Percentiles rank a stretch among this genome's conserved stretches.
Conservation (phyloP, 352 stramenopile genomes). For the Pythium apleroticum region DNA sequence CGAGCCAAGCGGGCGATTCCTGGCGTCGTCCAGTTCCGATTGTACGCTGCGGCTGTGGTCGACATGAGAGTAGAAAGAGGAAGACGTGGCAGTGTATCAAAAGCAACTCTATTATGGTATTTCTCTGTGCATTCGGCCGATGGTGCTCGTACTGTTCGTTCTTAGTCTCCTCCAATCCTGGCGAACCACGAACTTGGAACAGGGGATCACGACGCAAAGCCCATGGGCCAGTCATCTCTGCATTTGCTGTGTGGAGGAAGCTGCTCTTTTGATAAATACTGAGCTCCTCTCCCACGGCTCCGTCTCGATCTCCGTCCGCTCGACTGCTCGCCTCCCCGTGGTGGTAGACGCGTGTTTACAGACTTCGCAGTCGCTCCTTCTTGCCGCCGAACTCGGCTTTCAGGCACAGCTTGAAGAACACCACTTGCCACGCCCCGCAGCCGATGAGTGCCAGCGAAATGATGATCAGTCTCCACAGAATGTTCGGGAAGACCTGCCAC, state of each 20-base stretch:
- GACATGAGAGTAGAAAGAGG: constrained; percentile 9
- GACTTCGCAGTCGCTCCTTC: constrained; percentile 75
- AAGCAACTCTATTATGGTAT: constrained; percentile 9
- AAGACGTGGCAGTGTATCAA: constrained; percentile 1
- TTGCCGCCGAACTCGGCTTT: constrained; percentile 75
- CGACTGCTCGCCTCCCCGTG: background rate
- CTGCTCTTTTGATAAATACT: constrained; percentile 11
- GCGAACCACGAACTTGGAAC: background rate
- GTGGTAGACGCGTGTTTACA: constrained; percentile 31
- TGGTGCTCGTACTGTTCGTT: too few relatives aligned
- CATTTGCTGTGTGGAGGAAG: background rate
- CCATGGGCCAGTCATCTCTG: background rate
- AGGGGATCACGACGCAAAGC: background rate
- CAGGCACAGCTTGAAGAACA: constrained; percentile 65
- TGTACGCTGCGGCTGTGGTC: constrained; percentile 93
- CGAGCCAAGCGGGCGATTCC: constrained; percentile 84
- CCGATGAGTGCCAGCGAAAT: constrained; percentile 52
- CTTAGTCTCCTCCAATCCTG: too few relatives aligned
- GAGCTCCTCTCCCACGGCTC: background rate
- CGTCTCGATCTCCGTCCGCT: background rate
- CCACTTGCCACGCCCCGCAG: constrained; percentile 63
- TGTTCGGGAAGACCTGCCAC: constrained; percentile 74
- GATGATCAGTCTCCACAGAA: constrained; percentile 71
- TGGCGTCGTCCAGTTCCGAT: constrained; percentile 91
- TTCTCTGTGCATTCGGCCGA: constrained; percentile 1